Evolutionary conservation across 768 basidiomycete species (phyloP), one percentile per base, ranked within the genome.

Genomic region (Hortiboletus flavorubellus): DNA sequence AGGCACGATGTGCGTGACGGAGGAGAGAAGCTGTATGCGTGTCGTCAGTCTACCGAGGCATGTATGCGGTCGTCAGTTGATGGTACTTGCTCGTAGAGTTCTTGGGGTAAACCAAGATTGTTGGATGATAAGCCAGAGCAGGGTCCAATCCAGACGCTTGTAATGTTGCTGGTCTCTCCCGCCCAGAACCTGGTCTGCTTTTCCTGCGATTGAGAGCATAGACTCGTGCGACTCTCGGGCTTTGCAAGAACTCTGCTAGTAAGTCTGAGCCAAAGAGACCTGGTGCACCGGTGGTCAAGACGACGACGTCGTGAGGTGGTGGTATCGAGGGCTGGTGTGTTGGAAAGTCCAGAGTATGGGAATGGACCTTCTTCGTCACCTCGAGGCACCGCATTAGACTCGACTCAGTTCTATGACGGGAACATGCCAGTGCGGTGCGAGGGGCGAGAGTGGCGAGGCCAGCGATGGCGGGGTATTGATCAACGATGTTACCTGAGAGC

Each of bases 1-100:
- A 61, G 76, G 73, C 15, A 76, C 71, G 60, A 78, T 67, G 33
- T 69, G 70, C 12, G 74, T 77, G 6, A 73, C 62, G 10, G 63
- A 65, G n/a, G 46, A 57, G 12, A 51, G 61, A 40, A 64, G 55
- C 61, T 65, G 29, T 6, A 37, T 52, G n/a, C 26, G 9, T 8
- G 16, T 11, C 34, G 26, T 60, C 10, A 61, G 60, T 30, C 16
- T 9, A 35, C 2, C 15, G 26, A 51, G 38, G 37, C 16, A 12
- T 8, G 10, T 31, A 44, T 43, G 5, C 15, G 5, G 14, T 33
- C 16, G 11, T n/a, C 11, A 4, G 21, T 14, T 16, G 9, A 2
- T 31, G 12, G 23, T 37, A 72, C 71, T 63, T 72, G 62, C 11
- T 69, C 63, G 33, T 67, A 69, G 11, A 63, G 14, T 8, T 66